These are phyloP conservation scores for Penicillium sp. DNA, from an alignment of 2,329 filamentous ascomycete species.

Conservation along the genomic window DNA sequence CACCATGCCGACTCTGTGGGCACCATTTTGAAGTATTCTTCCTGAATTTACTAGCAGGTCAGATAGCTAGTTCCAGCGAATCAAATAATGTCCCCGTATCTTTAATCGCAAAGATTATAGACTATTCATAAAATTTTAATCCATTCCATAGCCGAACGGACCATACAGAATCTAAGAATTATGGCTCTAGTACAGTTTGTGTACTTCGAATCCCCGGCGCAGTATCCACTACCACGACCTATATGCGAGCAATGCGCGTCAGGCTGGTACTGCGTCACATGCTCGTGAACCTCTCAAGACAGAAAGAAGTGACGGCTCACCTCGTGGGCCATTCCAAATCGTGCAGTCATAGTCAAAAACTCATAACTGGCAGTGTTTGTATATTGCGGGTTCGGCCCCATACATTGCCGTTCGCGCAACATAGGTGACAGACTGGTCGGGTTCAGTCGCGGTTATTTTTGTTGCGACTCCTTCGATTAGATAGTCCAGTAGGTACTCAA, in stretches of 20 bases:
- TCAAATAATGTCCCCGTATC: background rate
- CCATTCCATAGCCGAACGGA: slow-evolving; percentile 19
- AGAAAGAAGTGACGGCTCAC: slow-evolving; percentile 27
- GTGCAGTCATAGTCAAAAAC: slow-evolving; percentile 17
- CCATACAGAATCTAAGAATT: slow-evolving; percentile 27
- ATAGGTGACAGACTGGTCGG: slow-evolving; percentile 12
- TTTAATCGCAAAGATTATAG: background rate
- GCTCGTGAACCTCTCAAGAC: slow-evolving; percentile 29
- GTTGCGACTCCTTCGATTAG: slow-evolving; percentile 13
- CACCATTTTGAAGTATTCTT: background rate
- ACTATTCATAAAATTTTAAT: too few species aligned
- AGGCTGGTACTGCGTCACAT: slow-evolving; percentile 28
- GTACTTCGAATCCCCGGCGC: slow-evolving; percentile 28
- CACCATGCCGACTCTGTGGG: too few species aligned
- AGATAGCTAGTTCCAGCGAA: background rate
- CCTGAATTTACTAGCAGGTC: too few species aligned
- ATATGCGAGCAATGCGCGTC: slow-evolving; percentile 29
- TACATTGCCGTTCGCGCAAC: slow-evolving; percentile 19
- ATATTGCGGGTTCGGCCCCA: slow-evolving; percentile 23
- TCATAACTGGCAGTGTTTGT: slow-evolving; percentile 6
- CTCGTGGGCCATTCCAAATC: slow-evolving; percentile 27
- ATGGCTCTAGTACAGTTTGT: slow-evolving; percentile 23
- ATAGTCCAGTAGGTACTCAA: slow-evolving; percentile 21
- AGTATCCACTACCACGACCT: slow-evolving; percentile 27
- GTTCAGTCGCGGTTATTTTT: slow-evolving; percentile 17